Base-by-base conservation (phyloP, 2,329 filamentous ascomycete genomes). In the Aspergillus chevalieri region DNA sequence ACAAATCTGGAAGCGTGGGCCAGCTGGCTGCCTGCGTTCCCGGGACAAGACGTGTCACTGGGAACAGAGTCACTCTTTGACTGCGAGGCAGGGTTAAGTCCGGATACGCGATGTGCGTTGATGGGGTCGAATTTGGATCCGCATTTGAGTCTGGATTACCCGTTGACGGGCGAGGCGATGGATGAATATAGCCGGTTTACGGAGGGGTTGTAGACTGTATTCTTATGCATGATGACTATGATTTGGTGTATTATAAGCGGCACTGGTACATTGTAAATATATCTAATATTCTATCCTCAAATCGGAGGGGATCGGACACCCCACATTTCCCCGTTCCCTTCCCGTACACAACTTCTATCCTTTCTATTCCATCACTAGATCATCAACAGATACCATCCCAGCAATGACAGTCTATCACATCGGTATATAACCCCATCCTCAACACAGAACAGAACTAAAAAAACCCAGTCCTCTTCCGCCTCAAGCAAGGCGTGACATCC, bases 371-470 rank as follows among this genome's bases (percentile, higher is more conserved):
- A 38, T 10, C 3, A 14, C n/a, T 6, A 19, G 8, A 38, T 4
- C 9, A 38, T 8, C 34, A 38, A 17, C 12, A 43, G 12, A 12
- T 7, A 17, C 6, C 6, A 41, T 19, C 38, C 8, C 4, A 43
- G 58, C 43, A 45, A 72, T 72, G 69, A 59, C 69, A n/a, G 63
- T 72, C 54, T 72, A 70, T 50, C 70, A 72, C 56, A 58, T 73
- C 36, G 69, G 68, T 72, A 47, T 56, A 63, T 54, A 4, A 9
- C 22, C 21, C 42, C 21, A 15, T 34, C 3, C 6, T 30, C 8
- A 19, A 36, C 3, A 15, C 12, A 33, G 22, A 28, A 33, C 3
- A 22, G 44, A 39, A 47, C 47, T 47, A 45, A 50, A 36, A 42
- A 26, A 21, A 3, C 7, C 39, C 41, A 73, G 71, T 74, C 15